Conservation (phyloP, 768 basidiomycete species). For the Pleurotus giganteus region DNA sequence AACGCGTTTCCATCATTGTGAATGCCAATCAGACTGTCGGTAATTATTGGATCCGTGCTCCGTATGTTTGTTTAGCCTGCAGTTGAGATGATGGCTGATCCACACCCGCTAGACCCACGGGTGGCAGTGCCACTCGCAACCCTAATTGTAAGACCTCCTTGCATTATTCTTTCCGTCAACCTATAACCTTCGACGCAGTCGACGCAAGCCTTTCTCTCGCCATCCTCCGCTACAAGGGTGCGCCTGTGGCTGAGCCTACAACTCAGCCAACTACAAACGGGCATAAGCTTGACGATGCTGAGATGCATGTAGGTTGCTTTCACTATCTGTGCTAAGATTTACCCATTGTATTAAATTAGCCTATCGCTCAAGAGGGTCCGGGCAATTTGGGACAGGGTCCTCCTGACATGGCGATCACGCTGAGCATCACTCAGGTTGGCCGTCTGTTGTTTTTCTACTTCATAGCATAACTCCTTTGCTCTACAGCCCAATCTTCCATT, state of each 20-base stretch:
- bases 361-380: conserved; percentile 13
- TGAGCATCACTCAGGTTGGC: conserved; percentile 22
- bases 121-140: conserved; percentile 22
- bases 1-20: conserved; percentile 37
- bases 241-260: conserved; percentile 29
- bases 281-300: conserved; percentile 22
- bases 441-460: too few species aligned
- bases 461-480: not conserved
- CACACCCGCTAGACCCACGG: conserved; percentile 16
- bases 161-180: not conserved
- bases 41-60: conserved; percentile 45
- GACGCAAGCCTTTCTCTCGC: conserved; percentile 32
- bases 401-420: conserved; percentile 19
- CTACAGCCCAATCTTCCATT: conserved; percentile 27
- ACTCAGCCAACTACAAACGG: conserved; percentile 18
- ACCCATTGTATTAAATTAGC: conserved; percentile 1
- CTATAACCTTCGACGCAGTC: conserved; percentile 14
- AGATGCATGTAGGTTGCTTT: conserved; percentile 28
- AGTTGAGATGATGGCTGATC: conserved; percentile 6
- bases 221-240: conserved; percentile 36
- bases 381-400: conserved; percentile 20
- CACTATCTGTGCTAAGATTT: not conserved
- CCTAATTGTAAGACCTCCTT: conserved; percentile 21
- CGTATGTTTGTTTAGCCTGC: conserved; percentile 14
- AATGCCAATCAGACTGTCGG: conserved; percentile 39